Evolutionary conservation across 305 asterid genomes (phyloP).

Genomic region (Fraxinus sp.): DNA sequence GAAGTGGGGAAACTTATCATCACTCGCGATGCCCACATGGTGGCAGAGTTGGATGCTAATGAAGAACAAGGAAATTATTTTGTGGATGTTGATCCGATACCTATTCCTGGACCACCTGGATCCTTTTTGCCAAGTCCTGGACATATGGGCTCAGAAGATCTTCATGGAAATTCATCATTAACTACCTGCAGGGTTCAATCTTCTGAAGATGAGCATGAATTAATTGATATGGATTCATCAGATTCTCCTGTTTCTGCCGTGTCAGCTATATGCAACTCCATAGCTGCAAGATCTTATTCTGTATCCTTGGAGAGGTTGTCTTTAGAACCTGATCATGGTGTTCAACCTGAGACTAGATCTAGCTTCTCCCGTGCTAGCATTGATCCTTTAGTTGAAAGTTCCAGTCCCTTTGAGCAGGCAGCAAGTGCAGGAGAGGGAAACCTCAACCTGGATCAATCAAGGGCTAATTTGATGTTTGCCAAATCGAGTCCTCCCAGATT

Average conservation of each 20-base stretch:
- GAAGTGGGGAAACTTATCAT: constrained; percentile 36
- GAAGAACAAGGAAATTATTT: constrained; percentile 59
- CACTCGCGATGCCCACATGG: constrained; percentile 24
- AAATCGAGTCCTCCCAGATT: constrained; percentile 33
- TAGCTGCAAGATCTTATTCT: constrained; percentile 49
- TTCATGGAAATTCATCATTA: constrained; percentile 76
- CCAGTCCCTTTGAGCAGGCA: constrained; percentile 28
- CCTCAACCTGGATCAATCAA: constrained; percentile 30
- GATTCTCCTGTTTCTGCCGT: constrained; percentile 73
- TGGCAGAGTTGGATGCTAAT: constrained; percentile 39
- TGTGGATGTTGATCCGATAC: constrained; percentile 78
- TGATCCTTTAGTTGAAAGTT: constrained; percentile 33
- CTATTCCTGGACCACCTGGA: constrained; percentile 96
- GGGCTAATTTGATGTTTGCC: constrained; percentile 21
- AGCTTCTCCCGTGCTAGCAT: constrained; percentile 27
- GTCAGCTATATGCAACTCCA: constrained; percentile 51
- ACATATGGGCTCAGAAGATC: constrained; percentile 73
- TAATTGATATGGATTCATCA: constrained; percentile 58
- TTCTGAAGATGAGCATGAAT: constrained; percentile 66
- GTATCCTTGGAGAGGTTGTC: constrained; percentile 39
- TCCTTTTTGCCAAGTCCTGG: constrained; percentile 92
- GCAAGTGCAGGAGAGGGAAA: constrained; percentile 28
- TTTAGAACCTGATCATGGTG: constrained; percentile 22
- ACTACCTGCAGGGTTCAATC: constrained; percentile 72
- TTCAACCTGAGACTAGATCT: constrained; percentile 29